These are phyloP conservation scores for Dothiorella sarmentorum DNA, from an alignment of 2,329 filamentous ascomycete species.

Conservation along the genomic window DNA sequence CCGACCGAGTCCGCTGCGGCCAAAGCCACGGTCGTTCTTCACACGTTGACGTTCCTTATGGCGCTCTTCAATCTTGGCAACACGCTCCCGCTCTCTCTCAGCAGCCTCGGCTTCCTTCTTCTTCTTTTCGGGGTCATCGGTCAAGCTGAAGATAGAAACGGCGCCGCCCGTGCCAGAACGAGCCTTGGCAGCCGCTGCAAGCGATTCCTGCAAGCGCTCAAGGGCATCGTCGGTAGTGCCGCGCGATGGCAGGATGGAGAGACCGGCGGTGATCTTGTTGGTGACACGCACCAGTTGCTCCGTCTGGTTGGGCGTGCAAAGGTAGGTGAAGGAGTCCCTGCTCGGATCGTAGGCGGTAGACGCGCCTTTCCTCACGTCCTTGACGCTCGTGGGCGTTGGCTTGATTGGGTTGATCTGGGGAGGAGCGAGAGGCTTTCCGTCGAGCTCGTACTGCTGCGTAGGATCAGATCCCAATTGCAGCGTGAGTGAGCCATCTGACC, in stretches of 20 bases:
- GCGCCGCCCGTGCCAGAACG: constrained; percentile 48
- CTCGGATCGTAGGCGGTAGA: constrained; percentile 54
- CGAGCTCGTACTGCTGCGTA: constrained; percentile 68
- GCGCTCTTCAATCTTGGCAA: constrained; percentile 34
- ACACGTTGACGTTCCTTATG: constrained; percentile 57
- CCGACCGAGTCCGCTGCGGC: constrained; percentile 50
- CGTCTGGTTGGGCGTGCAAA: constrained; percentile 66
- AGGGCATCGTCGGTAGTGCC: constrained; percentile 69
- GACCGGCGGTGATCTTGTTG: constrained; percentile 71
- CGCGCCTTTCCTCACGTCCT: constrained; percentile 20
- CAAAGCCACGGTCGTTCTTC: constrained; percentile 47
- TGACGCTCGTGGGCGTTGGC: constrained; percentile 45
- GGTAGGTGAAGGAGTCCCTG: constrained; percentile 72
- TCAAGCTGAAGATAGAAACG: constrained; percentile 65
- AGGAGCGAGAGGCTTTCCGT: constrained; percentile 67
- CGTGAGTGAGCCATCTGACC: constrained; percentile 76
- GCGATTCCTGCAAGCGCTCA: constrained; percentile 62
- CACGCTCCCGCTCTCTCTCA: constrained; percentile 68
- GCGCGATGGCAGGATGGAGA: constrained; percentile 65
- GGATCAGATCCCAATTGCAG: constrained; percentile 68
- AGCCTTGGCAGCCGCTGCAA: constrained; percentile 61
- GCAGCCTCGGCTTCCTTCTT: constrained; percentile 70
- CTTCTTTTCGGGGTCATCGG: constrained; percentile 70
- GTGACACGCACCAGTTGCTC: constrained; percentile 68
- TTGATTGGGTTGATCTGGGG: constrained; percentile 48